Base-by-base conservation (phyloP, 371 early-diverging fungal species). In the Dinochytrium kinnereticum region DNA sequence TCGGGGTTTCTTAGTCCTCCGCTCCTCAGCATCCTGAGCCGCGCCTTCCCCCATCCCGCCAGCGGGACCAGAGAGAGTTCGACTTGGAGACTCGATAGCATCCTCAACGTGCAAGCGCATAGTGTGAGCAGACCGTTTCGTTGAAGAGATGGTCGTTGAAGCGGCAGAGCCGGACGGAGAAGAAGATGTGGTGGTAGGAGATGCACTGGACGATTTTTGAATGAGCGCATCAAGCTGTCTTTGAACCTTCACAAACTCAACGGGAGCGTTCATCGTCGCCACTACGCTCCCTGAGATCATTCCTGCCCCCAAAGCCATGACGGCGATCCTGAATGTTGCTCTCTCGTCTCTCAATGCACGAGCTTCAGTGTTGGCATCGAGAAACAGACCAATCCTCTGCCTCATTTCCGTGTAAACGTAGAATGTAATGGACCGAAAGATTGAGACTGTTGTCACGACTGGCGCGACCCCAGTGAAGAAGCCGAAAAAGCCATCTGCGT, bases 241-340 rank as follows among this genome's bases (percentile, higher is more conserved):
- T 51, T 81, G 77, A n/a, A 82, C 76, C 72, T 85, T 85, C 34
- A 85, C 77, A 55, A 83, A 82, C 59, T 85, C 85, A 24, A 85
- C 44, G 30, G 85, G 85, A 1, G 85, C 80, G 59, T 78, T 82
- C 30, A 85, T 70, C 15, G 80, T 75, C 13, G 81, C 80, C 17
- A 82, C 76, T 31, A 83, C 76, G n/a, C 66, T 50, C n/a, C 85
- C 85, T 19, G 82, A 70, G 24, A 70, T 30, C 28, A 73, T 71
- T 19, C 85, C 85, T n/a, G 82, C 69, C 26, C 77, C n/a, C 10
- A 78, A 49, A 51, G 72, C 69, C 37, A 71, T 53, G 5, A 68
- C 30, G 2, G 66, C 66, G 3, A 61, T 7, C 5, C 61, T 30
- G 30, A 66, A 28, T 15, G 24, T 28, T 10, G 24, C 44, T 5